Conservation (phyloP, 1,284 basidiomycete genomes). For the Rugiboletus extremiorientalis region DNA sequence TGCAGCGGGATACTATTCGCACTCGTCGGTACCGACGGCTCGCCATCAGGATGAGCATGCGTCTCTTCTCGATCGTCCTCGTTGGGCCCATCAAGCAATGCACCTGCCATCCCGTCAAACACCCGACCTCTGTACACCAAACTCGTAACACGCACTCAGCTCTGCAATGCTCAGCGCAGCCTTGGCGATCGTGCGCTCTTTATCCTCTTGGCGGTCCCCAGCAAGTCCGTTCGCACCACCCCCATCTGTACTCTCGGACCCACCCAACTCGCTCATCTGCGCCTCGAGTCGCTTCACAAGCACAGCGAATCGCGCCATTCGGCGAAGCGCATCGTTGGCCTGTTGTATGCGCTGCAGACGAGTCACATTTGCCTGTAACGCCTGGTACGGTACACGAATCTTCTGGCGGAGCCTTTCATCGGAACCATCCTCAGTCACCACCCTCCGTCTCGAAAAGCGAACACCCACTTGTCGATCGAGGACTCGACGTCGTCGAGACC, state of each 20-base stretch:
- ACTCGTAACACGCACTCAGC: slow-evolving; percentile 54
- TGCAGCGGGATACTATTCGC: slow-evolving; percentile 50
- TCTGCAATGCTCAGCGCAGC: slow-evolving; percentile 90
- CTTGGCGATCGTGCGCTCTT: slow-evolving; percentile 83
- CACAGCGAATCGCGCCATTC: slow-evolving; percentile 80
- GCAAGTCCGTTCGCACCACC: slow-evolving; percentile 23
- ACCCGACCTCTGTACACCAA: not conserved
- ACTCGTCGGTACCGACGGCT: slow-evolving; percentile 1
- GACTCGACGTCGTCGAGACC: slow-evolving; percentile 67
- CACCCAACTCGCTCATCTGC: slow-evolving; percentile 72
- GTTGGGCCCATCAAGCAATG: slow-evolving; percentile 29
- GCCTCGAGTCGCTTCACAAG: slow-evolving; percentile 76
- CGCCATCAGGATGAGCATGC: slow-evolving; percentile 4
- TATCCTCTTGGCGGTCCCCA: slow-evolving; percentile 67
- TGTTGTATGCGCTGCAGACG: slow-evolving; percentile 77
- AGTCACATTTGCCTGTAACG: slow-evolving; percentile 66
- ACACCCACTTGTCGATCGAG: slow-evolving; percentile 67
- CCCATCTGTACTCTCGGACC: slow-evolving; percentile 17
- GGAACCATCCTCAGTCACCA: slow-evolving; percentile 6
- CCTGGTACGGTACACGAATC: slow-evolving; percentile 79
- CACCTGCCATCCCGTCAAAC: slow-evolving; percentile 18
- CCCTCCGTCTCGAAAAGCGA: not conserved
- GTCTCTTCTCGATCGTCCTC: slow-evolving; percentile 8
- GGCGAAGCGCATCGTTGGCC: slow-evolving; percentile 79
- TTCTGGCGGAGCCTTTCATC: slow-evolving; percentile 77